These are phyloP conservation scores for Parietichytrium sp. DNA, from an alignment of 108 stramenopile genomes.

Conservation along the genomic window DNA sequence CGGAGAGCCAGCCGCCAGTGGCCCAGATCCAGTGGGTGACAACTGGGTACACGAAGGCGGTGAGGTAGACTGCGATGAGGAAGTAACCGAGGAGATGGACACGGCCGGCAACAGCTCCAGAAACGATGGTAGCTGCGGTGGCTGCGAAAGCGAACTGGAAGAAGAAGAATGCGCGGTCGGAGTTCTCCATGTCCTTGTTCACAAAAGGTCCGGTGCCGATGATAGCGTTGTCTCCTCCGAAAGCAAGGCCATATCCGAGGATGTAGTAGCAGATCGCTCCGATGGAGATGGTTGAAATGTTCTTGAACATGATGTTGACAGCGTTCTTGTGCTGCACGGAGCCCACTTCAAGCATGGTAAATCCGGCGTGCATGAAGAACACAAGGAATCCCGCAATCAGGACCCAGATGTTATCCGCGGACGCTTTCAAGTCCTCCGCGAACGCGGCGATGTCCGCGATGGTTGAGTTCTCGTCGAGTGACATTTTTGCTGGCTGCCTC, in stretches of 20 bases:
- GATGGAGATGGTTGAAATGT: constrained; percentile 76
- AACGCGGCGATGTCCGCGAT: no score
- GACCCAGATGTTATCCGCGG: constrained; percentile 46
- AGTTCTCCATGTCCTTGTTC: constrained; percentile 36
- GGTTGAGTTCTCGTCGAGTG: no score
- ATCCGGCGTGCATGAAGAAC: constrained; percentile 86
- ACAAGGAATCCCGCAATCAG: constrained; percentile 69
- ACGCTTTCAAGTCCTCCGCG: constrained; percentile 5
- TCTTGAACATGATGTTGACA: constrained; percentile 71
- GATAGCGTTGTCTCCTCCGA: constrained; percentile 61
- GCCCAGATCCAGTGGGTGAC: constrained; percentile 53
- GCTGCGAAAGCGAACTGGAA: constrained; percentile 82
- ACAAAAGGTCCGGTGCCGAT: constrained; percentile 71
- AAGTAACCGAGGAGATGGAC: constrained; percentile 69
- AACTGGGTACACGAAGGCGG: constrained; percentile 71
- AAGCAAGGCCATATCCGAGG: constrained; percentile 80
- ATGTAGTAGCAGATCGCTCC: constrained; percentile 80
- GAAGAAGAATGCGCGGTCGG: constrained; percentile 62
- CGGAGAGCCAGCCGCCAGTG: constrained; percentile 46
- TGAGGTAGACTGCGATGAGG: constrained; percentile 55
- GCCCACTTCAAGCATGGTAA: constrained; percentile 85
- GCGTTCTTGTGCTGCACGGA: constrained; percentile 43
- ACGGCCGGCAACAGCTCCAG: constrained; percentile 84
- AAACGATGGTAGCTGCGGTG: constrained; percentile 81
- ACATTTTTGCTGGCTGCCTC: no score